Evolutionary conservation across 2,329 filamentous ascomycete genomes (phyloP).

Genomic region (Diaporthe sp.): DNA sequence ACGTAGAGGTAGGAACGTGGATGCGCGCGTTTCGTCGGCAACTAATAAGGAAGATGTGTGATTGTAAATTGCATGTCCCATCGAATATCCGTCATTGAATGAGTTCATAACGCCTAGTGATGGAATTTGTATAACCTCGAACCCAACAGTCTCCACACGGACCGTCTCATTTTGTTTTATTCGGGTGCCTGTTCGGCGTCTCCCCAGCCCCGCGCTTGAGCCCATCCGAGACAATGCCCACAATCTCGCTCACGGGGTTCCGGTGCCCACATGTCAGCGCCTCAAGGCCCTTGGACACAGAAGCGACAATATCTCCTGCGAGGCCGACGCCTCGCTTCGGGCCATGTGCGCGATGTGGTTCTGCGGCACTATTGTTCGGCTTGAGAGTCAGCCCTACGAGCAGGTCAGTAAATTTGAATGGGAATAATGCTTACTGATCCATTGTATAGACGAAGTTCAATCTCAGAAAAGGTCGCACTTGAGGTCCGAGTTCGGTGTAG

Average conservation of each 20-base stretch:
- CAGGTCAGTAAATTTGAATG: neutral
- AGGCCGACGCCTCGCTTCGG: neutral
- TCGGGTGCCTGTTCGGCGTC: conserved; percentile 10
- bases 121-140: neutral
- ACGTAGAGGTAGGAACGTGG: too few relatives aligned
- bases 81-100: neutral
- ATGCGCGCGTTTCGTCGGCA: neutral
- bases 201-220: conserved; percentile 22
- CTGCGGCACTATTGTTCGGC: neutral
- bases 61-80: neutral
- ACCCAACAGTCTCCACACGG: neutral
- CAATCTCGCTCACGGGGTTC: conserved; percentile 17
- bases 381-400: neutral
- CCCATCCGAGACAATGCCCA: conserved; percentile 7
- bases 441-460: neutral
- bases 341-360: neutral
- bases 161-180: neutral
- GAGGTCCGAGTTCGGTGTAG: too few relatives aligned
- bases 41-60: too few relatives aligned
- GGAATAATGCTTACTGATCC: neutral
- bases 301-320: conserved; percentile 6
- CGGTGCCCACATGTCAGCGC: conserved; percentile 7
- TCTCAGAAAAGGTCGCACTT: too few relatives aligned
- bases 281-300: conserved; percentile 15
- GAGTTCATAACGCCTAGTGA: neutral